Conservation (phyloP, 441 rosid genomes). For the Eruca vesicaria region DNA sequence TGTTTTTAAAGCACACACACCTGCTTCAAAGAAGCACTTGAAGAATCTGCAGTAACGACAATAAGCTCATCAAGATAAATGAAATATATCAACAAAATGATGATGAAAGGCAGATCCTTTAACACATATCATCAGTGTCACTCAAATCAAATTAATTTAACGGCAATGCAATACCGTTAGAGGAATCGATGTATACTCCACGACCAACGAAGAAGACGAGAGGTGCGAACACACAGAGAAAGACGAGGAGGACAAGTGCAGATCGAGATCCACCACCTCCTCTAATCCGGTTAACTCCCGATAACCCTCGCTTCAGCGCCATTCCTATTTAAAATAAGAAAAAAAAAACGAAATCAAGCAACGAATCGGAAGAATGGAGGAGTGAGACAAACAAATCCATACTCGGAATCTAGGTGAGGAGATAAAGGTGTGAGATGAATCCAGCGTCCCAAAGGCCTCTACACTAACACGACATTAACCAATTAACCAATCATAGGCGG, state of each 20-base stretch:
- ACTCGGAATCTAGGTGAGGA: constrained; percentile 16
- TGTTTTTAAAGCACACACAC: constrained; percentile 34
- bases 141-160: neutral
- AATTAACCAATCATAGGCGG: neutral
- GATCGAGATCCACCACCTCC: constrained; percentile 47
- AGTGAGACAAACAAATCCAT: neutral
- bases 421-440: neutral
- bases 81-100: neutral
- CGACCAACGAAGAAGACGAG: constrained; percentile 69
- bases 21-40: constrained; percentile 48
- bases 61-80: constrained; percentile 15
- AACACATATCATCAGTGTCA: neutral
- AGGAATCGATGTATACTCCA: constrained; percentile 45
- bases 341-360: constrained; percentile 31
- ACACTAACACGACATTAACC: constrained; percentile 7
- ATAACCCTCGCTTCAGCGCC: constrained; percentile 75
- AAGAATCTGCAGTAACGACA: constrained; percentile 50
- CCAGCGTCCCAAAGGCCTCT: neutral
- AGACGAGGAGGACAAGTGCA: constrained; percentile 42
- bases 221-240: constrained; percentile 63
- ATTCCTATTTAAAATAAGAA: constrained; percentile 38
- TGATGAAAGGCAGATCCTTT: neutral
- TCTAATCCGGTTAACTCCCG: constrained; percentile 44
- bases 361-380: neutral
- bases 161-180: constrained; percentile 43